Evolutionary conservation across 345 rosid species (phyloP), one percentile per base, ranked within the genome.

Genomic region (Lepidium aucheri): DNA sequence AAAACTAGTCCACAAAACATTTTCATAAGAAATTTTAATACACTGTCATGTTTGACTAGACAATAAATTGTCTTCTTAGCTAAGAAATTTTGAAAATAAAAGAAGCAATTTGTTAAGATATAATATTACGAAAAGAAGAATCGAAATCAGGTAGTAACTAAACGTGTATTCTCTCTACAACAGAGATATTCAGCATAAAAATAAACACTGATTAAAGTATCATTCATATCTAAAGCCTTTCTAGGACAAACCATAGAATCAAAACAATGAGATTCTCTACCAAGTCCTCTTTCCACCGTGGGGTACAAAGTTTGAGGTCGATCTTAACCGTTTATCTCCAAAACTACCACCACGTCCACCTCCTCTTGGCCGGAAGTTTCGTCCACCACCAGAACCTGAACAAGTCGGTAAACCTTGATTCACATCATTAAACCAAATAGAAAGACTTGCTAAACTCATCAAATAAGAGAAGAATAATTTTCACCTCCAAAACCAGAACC

Each of bases 261-360:
- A 42, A 28, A 26, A 36, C 9, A 4, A 45, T 30, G 53, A 28
- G 20, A 54, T 50, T 28, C 42, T 55, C 70, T 82, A 88, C 89
- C 91, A 85, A 51, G 74, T 73, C 80, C 84, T 83, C 63, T 64
- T 82, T 46, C 72, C 86, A 74, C 99, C 96, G 9, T 90, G 73
- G 61, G 95, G 95, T 55, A 81, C 68, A 26, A 74, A 65, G 76
- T 86, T 94, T 1, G 97, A 90, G 54, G 91, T 96, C 30, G 99
- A 86, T 56, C 83, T 78, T 42, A 65, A 38, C 22, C 80, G 55
- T 24, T 91, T 81, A 77, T 83, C 81, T 46, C 86, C 88, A 76
- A 76, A 84, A 53, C 92, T 90, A 36, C 91, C 87, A 36, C 91
- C 86, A 30, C 91, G 79, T 40, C 96, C 95, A 33, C 91, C 79